Conservation (phyloP, 306 rosid species). For the Astragalus membranaceus region DNA sequence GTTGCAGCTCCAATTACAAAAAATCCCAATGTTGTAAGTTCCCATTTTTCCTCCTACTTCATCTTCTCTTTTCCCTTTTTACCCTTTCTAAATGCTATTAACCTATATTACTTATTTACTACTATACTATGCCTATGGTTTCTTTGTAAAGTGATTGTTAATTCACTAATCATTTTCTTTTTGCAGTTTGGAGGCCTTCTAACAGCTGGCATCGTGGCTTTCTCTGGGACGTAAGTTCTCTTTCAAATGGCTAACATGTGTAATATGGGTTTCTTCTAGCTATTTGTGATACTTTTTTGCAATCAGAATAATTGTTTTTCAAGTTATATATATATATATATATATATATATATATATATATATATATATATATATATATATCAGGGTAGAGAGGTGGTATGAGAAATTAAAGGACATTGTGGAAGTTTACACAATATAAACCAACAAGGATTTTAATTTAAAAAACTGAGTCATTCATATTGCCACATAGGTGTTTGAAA, state of each 20-base stretch:
- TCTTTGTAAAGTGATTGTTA: background rate
- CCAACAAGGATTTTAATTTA: too few species aligned
- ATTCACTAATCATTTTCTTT: background rate
- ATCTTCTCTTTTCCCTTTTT: background rate
- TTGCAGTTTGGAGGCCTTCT: conserved; percentile 89
- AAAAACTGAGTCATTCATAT: too few species aligned
- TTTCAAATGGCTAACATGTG: background rate
- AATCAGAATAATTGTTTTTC: background rate
- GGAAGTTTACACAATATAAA: too few species aligned
- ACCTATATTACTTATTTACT: background rate
- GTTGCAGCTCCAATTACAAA: conserved; percentile 72
- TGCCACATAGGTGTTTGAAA: too few species aligned
- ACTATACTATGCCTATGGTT: background rate
- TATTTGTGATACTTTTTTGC: background rate
- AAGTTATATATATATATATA: too few species aligned
- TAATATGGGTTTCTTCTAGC: background rate
- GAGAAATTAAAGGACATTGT: background rate
- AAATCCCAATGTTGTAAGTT: conserved; percentile 68
- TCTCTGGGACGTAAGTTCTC: conserved; percentile 85
- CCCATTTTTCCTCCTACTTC: background rate
- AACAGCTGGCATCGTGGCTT: conserved; percentile 73
- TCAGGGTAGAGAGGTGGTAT: too few species aligned
- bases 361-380: too few species aligned
- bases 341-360: too few species aligned
- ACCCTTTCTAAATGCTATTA: too few species aligned